Percentiles rank a stretch among this genome's conserved stretches.
phyloP scores from a whole-genome alignment of 768 basidiomycete genomes.

The Auricularia sp. region DNA sequence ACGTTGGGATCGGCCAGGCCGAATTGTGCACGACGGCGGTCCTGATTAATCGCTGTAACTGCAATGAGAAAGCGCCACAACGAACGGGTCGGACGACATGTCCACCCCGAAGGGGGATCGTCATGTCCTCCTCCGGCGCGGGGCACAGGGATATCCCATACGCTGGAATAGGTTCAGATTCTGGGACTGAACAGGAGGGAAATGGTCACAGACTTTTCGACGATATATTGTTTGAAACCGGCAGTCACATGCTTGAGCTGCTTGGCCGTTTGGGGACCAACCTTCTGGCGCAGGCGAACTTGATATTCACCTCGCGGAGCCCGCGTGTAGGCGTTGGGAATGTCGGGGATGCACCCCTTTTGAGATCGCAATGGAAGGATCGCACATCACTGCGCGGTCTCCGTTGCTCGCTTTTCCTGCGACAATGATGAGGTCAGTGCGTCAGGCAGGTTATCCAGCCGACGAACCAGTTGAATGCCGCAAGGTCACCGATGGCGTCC shows the following conservation, averaged over 20 bases:
- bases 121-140: conserved; percentile 48
- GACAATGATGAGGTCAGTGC: not conserved
- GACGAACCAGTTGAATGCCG: conserved; percentile 59
- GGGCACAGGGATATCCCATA: conserved; percentile 47
- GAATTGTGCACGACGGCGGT: no score
- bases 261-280: not conserved
- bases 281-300: conserved; percentile 1
- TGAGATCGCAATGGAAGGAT: not conserved
- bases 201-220: conserved; percentile 41
- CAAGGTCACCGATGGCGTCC: conserved; percentile 68
- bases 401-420: not conserved
- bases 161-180: conserved; percentile 28
- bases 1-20: no score
- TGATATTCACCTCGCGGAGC: not conserved
- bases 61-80: no score
- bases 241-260: conserved; percentile 54
- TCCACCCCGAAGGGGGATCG: conserved; percentile 31
- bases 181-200: not conserved
- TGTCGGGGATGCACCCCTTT: not conserved
- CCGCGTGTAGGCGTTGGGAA: not conserved
- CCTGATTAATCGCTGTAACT: no score
- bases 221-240: conserved; percentile 37
- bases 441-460: not conserved
- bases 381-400: not conserved
- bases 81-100: not conserved